Conservation (phyloP, 148 eudicot species). For the Heliosperma pusillum region DNA sequence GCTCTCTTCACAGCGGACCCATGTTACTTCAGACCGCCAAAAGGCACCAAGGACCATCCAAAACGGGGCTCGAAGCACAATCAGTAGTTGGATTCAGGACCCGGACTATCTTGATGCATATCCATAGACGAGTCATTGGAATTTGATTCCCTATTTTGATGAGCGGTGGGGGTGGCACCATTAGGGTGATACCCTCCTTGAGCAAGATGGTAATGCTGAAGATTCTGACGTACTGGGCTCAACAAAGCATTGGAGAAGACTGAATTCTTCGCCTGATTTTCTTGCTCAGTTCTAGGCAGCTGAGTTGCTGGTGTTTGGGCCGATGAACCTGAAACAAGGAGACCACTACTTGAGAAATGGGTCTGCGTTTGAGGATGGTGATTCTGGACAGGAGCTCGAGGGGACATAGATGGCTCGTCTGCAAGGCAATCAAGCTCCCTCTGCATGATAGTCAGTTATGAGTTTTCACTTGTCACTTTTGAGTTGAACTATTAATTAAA, state of each 20-base stretch:
- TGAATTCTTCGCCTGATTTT: slow-evolving; percentile 59
- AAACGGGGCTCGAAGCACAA: slow-evolving; percentile 16
- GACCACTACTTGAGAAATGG: slow-evolving; percentile 23
- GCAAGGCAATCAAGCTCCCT: slow-evolving; percentile 33
- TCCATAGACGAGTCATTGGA: slow-evolving; percentile 79
- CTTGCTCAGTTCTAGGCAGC: slow-evolving; percentile 50
- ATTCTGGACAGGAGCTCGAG: slow-evolving; percentile 33
- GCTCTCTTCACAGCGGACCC: slow-evolving; percentile 16
- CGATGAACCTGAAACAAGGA: slow-evolving; percentile 27
- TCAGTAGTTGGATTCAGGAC: slow-evolving; percentile 58
- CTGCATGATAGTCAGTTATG: slow-evolving; percentile 25
- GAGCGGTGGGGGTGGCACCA: slow-evolving; percentile 27
- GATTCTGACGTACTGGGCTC: slow-evolving; percentile 76
- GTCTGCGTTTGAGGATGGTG: slow-evolving; percentile 23
- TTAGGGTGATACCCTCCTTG: slow-evolving; percentile 45
- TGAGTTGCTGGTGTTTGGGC: slow-evolving; percentile 25
- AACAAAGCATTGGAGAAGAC: slow-evolving; percentile 85
- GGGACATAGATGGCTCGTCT: slow-evolving; percentile 42
- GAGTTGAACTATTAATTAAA: background rate
- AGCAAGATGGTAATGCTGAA: slow-evolving; percentile 67
- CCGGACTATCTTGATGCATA: slow-evolving; percentile 78
- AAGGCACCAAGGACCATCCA: background rate
- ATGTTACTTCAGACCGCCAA: slow-evolving; percentile 7
- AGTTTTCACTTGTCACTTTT: background rate
- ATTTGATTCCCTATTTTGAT: slow-evolving; percentile 47